Evolutionary conservation across 129 eudicot species (phyloP).

Genomic region (Smallanthus sonchifolius): DNA sequence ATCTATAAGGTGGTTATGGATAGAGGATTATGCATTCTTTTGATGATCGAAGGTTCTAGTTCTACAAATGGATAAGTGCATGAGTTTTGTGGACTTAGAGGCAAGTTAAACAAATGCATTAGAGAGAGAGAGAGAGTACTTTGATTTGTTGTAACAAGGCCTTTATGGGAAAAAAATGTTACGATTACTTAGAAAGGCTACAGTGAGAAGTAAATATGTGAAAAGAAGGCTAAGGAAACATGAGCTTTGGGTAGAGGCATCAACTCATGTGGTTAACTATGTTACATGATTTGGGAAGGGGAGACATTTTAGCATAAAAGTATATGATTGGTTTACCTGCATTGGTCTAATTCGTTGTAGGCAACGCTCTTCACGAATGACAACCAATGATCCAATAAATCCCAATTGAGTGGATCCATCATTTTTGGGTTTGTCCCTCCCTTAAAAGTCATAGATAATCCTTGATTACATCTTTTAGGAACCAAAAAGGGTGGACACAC

Average conservation of each 20-base stretch:
- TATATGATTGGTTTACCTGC: neutral
- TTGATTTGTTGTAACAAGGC: neutral
- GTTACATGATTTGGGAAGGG: neutral
- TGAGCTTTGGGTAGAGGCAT: neutral
- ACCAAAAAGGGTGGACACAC: neutral
- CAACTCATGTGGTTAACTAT: neutral
- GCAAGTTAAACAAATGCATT: neutral
- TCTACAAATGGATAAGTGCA: neutral
- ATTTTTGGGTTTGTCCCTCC: neutral
- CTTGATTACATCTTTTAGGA: neutral
- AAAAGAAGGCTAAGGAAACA: conserved; percentile 7
- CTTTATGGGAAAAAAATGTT: neutral
- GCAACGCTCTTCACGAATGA: neutral
- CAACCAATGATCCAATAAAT: neutral
- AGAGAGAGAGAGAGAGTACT: neutral
- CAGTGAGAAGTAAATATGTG: neutral
- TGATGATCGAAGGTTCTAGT: neutral
- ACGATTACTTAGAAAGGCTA: neutral
- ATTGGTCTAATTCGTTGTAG: neutral
- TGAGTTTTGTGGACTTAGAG: neutral
- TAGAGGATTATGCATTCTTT: neutral
- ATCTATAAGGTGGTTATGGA: neutral
- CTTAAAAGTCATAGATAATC: neutral
- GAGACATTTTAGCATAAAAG: neutral
- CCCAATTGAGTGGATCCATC: neutral